Base-by-base conservation (phyloP, 1,284 basidiomycete genomes). In the Melampsora larici-populina region DNA sequence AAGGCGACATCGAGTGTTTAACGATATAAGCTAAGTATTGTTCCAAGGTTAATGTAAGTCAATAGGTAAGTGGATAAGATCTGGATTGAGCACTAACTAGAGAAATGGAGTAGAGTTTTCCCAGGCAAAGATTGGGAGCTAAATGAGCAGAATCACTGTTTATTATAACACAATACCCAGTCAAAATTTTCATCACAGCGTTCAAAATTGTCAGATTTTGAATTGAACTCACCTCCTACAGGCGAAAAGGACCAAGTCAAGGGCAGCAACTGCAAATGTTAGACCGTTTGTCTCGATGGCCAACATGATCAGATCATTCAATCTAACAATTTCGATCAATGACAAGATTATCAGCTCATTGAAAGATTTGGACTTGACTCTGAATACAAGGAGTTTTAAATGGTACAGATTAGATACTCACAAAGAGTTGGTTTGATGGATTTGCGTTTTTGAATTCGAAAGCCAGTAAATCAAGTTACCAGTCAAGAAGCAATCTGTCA, bases 21-120 rank as follows among this genome's bases (percentile, higher is more conserved):
- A 11, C 15, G 43, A 46, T 15, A 46, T 46, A 4, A 46, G 43
- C 43, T 46, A 46, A 9, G 8, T 46, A 13, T 40, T 40, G 7
- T 46, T 46, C 1, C 15, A 4, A 11, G 15, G 1, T 46, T 1
- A 46, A 17, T 46, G 43, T 17, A 15, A 46, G 43, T 17, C 15
- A 46, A 17, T 5, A 46, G 13, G 43, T 17, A 17, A 5, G 17
- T 46, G 13, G 1, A 46, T 17, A 1, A 17, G 13, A 11, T 46
- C 5, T 46, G 43, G 15, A 17, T 17, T 46, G 33, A 29, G 68
- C 62, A 40, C 78, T 77, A 8, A 80, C 78, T n/a, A 79, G 78
- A 8, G 80, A 80, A 70, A 79, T 80, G 49, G 79, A 73, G 70
- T 80, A 80, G 5, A 79, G 74, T 58, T 80, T 80, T 29, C 78